These are phyloP conservation scores for Boletus semigastroideus DNA, from an alignment of 1,284 basidiomycete species.

Conservation along the genomic window DNA sequence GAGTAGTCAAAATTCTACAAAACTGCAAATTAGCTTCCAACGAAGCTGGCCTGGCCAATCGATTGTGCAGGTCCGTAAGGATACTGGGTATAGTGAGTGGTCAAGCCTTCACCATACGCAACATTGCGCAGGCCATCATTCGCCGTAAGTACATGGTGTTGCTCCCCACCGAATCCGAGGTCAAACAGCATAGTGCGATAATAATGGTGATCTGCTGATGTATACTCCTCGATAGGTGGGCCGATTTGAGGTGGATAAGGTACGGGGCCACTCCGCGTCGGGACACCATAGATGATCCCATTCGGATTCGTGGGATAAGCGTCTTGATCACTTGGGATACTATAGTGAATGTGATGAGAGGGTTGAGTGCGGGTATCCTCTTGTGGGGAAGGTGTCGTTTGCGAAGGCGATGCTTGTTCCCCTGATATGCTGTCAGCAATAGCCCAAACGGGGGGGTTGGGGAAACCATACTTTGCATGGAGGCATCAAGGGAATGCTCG, in stretches of 20 bases:
- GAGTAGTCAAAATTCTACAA: conserved; percentile 6
- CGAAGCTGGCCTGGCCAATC: conserved; percentile 24
- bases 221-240: conserved; percentile 21
- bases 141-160: conserved; percentile 27
- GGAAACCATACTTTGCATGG: conserved; percentile 43
- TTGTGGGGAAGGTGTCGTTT: conserved; percentile 28
- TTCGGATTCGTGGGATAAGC: conserved; percentile 16
- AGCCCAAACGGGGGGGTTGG: neutral
- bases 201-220: conserved; percentile 59
- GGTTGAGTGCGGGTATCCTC: conserved; percentile 10
- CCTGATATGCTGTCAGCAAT: conserved; percentile 17
- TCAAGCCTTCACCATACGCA: conserved; percentile 27
- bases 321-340: conserved; percentile 21
- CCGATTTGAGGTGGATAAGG: conserved; percentile 17
- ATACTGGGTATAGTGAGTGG: conserved; percentile 32
- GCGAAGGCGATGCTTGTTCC: conserved; percentile 23
- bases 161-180: conserved; percentile 56
- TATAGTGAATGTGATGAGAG: conserved; percentile 20
- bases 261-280: conserved; percentile 15
- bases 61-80: conserved; percentile 31
- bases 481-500: conserved; percentile 45
- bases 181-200: conserved; percentile 72
- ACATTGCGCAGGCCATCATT: conserved; percentile 27
- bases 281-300: conserved; percentile 17
- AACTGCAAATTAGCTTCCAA: conserved; percentile 19